Conservation (phyloP, 257 asterid species). For the Petunia secreta region DNA sequence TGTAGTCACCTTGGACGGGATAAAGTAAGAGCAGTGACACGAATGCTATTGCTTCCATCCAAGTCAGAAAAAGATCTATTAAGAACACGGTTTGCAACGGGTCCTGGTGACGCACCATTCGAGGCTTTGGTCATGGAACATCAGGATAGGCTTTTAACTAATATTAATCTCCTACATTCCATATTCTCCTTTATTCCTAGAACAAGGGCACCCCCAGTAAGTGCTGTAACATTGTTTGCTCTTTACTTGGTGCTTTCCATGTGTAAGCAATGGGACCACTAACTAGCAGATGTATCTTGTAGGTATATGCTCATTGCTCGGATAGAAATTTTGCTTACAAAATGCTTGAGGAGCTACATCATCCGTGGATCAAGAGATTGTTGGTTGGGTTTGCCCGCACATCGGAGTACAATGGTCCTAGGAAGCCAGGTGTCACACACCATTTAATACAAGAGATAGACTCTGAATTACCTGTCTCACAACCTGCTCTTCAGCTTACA, state of each 20-base stretch:
- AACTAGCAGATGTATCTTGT: slow-evolving; percentile 28
- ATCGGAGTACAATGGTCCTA: slow-evolving; percentile 90
- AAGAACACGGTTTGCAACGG: slow-evolving; percentile 63
- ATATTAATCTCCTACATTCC: slow-evolving; percentile 77
- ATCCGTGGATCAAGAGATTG: slow-evolving; percentile 95
- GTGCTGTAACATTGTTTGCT: slow-evolving; percentile 33
- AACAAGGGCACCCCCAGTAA: slow-evolving; percentile 96
- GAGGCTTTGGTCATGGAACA: slow-evolving; percentile 76
- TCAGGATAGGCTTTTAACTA: slow-evolving; percentile 76
- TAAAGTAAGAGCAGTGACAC: slow-evolving; percentile 78
- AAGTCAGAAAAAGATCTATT: slow-evolving; percentile 54
- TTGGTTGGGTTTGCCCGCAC: slow-evolving; percentile 94
- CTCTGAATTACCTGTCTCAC: slow-evolving; percentile 72
- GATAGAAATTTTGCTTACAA: slow-evolving; percentile 87
- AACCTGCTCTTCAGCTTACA: slow-evolving; percentile 93
- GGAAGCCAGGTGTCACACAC: slow-evolving; percentile 66
- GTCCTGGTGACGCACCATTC: slow-evolving; percentile 74
- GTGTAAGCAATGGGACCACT: slow-evolving; percentile 18
- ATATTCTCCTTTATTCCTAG: slow-evolving; percentile 87
- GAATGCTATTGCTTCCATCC: slow-evolving; percentile 79
- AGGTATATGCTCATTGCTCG: slow-evolving; percentile 82
- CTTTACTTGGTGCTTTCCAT: neutral
- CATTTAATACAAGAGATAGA: slow-evolving; percentile 91
- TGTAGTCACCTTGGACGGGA: slow-evolving; percentile 64
- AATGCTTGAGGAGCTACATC: slow-evolving; percentile 82